These are phyloP conservation scores for Lipomyces mesembrius DNA, from an alignment of 805 yeast species.

Conservation along the genomic window DNA sequence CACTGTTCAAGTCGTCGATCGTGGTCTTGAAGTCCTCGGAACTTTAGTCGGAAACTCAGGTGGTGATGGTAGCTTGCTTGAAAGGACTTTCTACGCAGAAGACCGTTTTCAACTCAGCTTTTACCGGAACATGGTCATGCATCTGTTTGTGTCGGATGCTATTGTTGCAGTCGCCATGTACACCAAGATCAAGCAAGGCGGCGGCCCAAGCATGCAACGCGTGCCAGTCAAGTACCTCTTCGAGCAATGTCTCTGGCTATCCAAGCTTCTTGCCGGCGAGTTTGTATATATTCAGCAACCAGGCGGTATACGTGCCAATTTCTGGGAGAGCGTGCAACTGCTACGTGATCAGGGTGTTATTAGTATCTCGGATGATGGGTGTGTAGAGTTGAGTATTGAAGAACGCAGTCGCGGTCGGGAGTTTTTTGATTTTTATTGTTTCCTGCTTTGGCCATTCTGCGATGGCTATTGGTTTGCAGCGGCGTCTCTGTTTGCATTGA, in stretches of 20 bases:
- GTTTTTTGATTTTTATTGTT: constrained; percentile 50
- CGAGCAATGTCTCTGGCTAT: constrained; percentile 45
- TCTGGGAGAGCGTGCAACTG: constrained; percentile 42
- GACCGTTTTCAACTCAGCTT: constrained; percentile 61
- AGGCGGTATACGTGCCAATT: constrained; percentile 46
- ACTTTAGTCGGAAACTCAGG: constrained; percentile 44
- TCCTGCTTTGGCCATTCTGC: constrained; percentile 51
- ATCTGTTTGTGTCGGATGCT: constrained; percentile 58
- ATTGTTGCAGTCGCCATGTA: constrained; percentile 52
- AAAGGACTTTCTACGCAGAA: constrained; percentile 49
- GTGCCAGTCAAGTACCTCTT: constrained; percentile 42
- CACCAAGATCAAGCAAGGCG: constrained; percentile 42
- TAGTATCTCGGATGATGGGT: constrained; percentile 34
- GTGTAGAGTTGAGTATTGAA: constrained; percentile 33
- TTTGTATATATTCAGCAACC: constrained; percentile 47
- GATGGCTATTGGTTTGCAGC: constrained; percentile 52
- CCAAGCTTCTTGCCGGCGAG: constrained; percentile 48
- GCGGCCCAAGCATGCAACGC: constrained; percentile 35
- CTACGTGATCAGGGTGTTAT: constrained; percentile 45
- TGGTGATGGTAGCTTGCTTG: constrained; percentile 44
- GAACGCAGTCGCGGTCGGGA: constrained; percentile 42
- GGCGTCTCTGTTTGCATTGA: constrained; percentile 46
- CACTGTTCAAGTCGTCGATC: constrained; percentile 46
- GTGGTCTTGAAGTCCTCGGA: constrained; percentile 50
- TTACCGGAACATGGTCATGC: constrained; percentile 62